Evolutionary conservation across 1,284 basidiomycete species (phyloP), one percentile per base, ranked within the genome.

Genomic region (Cutaneotrichosporon sp.): DNA sequence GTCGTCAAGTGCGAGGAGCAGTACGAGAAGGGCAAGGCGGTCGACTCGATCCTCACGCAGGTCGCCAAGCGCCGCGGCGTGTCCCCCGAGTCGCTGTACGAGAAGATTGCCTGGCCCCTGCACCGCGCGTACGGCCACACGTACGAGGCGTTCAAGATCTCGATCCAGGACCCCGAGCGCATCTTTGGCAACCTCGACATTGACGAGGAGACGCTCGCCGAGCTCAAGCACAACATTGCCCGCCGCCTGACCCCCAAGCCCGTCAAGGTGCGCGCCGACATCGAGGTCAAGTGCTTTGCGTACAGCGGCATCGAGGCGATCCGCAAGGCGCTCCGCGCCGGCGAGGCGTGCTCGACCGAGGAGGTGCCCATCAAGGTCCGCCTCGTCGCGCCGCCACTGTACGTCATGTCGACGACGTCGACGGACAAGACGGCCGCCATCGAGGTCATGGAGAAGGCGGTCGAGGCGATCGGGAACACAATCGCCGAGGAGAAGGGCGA

Each of bases 241-340:
- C 89, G 95, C 56, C 88, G 97, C 47, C 84, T 99, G 60, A 99
- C 95, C 2, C 97, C 95, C 14, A 97, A 99, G 80, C 95, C 97
- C 13, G 95, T 99, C 84, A 99, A 98, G 83, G 87, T 99, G 58
- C 92, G 95, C 74, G 93, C 97, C 22, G 97, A 99, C 81, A 90
- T 99, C 67, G 95, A 99, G 81, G 83, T 99, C 58, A 97, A 94
- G 45, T 99, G 95, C 81, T 99, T 97, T 80, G 90, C 90, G 6
- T 95, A 94, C 62, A 87, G 91, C 36, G 97, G 97, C n/a, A 99
- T 99, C 75, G 93, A 97, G 73, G 95, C 95, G 3, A 97, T 99
- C 81, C 94, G 94, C 81, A 88, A 87, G 59, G 95, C 97, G 0
- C 84, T 99, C 49, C 85, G 87, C 56, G 90, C 91, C 3, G 95